Evolutionary conservation across 176 grass and related monocot genomes (phyloP).

Genomic region (Cymbopogon citratus): DNA sequence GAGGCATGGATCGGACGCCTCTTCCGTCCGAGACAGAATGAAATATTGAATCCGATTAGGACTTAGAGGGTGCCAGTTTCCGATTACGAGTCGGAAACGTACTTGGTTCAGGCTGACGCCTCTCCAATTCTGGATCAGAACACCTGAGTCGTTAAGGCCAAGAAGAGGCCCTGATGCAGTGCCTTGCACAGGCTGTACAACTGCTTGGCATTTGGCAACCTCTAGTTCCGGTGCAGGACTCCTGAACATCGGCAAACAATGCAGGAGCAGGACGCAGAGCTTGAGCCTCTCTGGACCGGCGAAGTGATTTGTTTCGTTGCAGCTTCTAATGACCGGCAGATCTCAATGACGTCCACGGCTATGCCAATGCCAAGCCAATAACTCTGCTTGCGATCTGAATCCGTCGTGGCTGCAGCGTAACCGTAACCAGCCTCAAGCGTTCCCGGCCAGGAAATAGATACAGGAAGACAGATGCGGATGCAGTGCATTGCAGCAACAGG

Average conservation of each 20-base stretch:
- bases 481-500: not conserved
- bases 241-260: not conserved
- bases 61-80: too few species aligned
- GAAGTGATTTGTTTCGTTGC: slow-evolving; percentile 20
- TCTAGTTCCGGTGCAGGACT: not conserved
- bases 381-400: not conserved
- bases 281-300: not conserved
- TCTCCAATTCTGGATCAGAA: not conserved
- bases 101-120: not conserved
- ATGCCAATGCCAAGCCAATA: not conserved
- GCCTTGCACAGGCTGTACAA: too few species aligned
- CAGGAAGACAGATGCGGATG: not conserved
- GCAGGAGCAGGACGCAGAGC: not conserved
- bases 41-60: not conserved
- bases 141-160: not conserved
- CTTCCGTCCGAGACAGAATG: not conserved
- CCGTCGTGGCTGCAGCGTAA: slow-evolving; percentile 38
- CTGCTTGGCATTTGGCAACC: not conserved
- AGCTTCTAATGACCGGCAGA: not conserved
- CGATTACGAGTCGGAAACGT: not conserved
- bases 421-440: slow-evolving; percentile 7
- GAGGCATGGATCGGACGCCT: not conserved
- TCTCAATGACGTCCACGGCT: not conserved
- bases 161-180: not conserved
- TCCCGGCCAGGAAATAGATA: slow-evolving; percentile 12